Base-by-base conservation (phyloP, 2,329 filamentous ascomycete species). In the Nemania serpens region DNA sequence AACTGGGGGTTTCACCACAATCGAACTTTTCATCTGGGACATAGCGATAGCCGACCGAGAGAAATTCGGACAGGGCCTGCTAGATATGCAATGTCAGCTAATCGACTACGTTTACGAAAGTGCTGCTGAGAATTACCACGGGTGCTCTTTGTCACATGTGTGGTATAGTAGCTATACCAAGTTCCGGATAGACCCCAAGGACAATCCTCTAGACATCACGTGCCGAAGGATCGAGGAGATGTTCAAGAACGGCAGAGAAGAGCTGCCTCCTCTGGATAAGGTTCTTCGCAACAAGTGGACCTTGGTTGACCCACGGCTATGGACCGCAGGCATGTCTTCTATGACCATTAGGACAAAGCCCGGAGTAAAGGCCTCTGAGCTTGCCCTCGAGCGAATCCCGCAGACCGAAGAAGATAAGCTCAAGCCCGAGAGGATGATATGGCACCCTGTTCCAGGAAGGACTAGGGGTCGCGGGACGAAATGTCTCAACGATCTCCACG, bases 21-120 rank as follows among this genome's bases (percentile, higher is more conserved):
- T 76, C 2, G 83, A 87, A 65, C 66, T 87, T 12, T 73, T 87
- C 5, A 82, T 87, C 41, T 86, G 83, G 83, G 84, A 87, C 62
- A 58, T 74, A 1, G 65, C 70, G 1, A 73, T 75, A 7, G 65
- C 61, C 1, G 64, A 70, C 1, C 73, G 69, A 25, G 59, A 63
- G n/a, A 39, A 29, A 37, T 34, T 43, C 17, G 17, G 64, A 54
- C 25, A 52, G 22, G 11, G 46, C 2, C 74, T 87, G 2, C 73
- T 76, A 2, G 69, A 75, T 18, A 79, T 80, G 52, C 84, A 87
- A 62, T 75, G 73, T 9, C 70, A 74, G 17, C 65, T 84, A 5
- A 72, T 86, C 41, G 64, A 74, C 3, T 64, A 74, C 41, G 62
- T 84, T 4, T 64, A 68, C 7, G 63, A 75, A 20, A 64, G 70